Evolutionary conservation across 2,329 filamentous ascomycete genomes (phyloP).

Genomic region (Geosmithia flava): DNA sequence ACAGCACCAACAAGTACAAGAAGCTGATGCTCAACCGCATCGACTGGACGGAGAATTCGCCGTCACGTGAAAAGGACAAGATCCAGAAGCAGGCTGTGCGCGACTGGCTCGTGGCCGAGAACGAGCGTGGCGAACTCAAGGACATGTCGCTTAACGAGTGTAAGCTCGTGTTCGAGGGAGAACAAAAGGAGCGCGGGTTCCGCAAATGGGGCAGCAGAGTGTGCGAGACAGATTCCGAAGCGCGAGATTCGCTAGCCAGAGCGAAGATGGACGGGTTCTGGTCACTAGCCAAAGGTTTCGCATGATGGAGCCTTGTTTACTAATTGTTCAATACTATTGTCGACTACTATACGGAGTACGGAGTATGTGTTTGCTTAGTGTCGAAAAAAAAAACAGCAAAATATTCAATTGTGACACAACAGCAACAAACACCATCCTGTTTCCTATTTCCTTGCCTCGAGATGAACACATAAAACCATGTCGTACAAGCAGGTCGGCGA

Average conservation of each 20-base stretch:
- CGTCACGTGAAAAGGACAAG: slow-evolving; percentile 46
- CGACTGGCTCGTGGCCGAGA: slow-evolving; percentile 68
- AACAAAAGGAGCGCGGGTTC: slow-evolving; percentile 69
- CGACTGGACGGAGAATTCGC: slow-evolving; percentile 84
- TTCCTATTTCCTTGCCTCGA: too few relatives aligned
- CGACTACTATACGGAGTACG: too few relatives aligned
- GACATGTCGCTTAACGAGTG: slow-evolving; percentile 77
- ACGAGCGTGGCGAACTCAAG: slow-evolving; percentile 66
- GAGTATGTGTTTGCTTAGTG: too few relatives aligned
- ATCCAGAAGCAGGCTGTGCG: slow-evolving; percentile 30
- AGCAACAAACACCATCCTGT: too few relatives aligned
- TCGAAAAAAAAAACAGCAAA: too few relatives aligned
- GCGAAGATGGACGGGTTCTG: slow-evolving; percentile 94
- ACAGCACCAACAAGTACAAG: slow-evolving; percentile 74
- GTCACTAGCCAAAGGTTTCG: slow-evolving; percentile 63
- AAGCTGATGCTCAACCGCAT: slow-evolving; percentile 91
- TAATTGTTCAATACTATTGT: background rate
- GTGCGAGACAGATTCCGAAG: slow-evolving; percentile 87
- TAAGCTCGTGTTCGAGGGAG: slow-evolving; percentile 79
- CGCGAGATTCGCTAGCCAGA: slow-evolving; percentile 65
- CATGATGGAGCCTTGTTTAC: background rate
- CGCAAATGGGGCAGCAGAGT: slow-evolving; percentile 80
- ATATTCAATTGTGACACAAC: too few relatives aligned
- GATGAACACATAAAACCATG: too few relatives aligned
- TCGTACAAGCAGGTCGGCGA: too few relatives aligned